These are phyloP conservation scores for Cyathus olla DNA, from an alignment of 1,284 basidiomycete genomes.

Conservation along the genomic window DNA sequence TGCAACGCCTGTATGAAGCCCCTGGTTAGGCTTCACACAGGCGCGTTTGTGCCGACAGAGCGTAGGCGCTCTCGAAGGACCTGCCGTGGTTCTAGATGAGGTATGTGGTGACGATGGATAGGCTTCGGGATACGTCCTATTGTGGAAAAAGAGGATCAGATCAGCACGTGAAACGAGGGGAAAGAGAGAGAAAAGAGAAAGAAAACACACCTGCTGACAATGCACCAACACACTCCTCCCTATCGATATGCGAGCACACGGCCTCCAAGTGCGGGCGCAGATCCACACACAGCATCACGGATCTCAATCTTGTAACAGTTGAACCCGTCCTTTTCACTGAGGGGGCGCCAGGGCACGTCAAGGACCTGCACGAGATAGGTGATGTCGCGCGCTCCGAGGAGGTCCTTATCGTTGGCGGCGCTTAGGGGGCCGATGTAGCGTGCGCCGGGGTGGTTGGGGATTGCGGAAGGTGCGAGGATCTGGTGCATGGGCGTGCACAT, in stretches of 20 bases:
- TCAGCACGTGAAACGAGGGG: neutral
- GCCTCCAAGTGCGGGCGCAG: conserved; percentile 83
- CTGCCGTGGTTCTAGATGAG: conserved; percentile 79
- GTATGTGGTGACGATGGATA: conserved; percentile 86
- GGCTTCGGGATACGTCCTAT: conserved; percentile 66
- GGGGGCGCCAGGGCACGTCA: conserved; percentile 76
- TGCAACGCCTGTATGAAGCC: conserved; percentile 65
- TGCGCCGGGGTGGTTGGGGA: conserved; percentile 43
- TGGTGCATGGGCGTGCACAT: conserved; percentile 87
- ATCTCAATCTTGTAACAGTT: conserved; percentile 74
- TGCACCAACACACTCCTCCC: conserved; percentile 84
- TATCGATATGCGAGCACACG: conserved; percentile 76
- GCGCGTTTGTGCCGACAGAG: conserved; percentile 69
- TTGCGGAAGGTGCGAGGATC: conserved; percentile 60
- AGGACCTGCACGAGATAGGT: conserved; percentile 77
- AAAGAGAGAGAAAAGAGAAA: too few relatives aligned
- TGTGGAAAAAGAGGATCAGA: neutral
- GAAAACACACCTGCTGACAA: conserved; percentile 81
- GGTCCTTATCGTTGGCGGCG: conserved; percentile 60
- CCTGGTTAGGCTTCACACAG: conserved; percentile 78
- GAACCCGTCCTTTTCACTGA: conserved; percentile 66
- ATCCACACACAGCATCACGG: conserved; percentile 76
- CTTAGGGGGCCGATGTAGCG: conserved; percentile 68
- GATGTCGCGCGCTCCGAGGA: conserved; percentile 61
- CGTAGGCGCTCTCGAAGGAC: conserved; percentile 72